phyloP scores from a whole-genome alignment of 352 stramenopile species.

The Albugo laibachii region DNA sequence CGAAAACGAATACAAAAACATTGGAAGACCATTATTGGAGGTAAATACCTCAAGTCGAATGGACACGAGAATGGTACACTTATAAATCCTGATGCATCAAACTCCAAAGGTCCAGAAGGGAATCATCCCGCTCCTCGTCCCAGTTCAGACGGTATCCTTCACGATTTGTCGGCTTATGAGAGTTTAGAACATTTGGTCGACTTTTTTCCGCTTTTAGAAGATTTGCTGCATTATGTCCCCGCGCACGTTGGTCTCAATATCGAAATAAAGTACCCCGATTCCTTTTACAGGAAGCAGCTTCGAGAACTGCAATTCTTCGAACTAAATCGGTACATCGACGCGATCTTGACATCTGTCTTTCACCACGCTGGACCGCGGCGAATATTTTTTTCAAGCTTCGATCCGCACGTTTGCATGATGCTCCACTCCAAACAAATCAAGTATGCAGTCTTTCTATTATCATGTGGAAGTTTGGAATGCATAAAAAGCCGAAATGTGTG shows the following conservation, averaged over 20 bases:
- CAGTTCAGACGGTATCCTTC: neutral
- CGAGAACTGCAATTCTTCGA: conserved; percentile 29
- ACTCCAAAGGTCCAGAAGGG: neutral
- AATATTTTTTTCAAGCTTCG: conserved; percentile 74
- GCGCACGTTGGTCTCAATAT: conserved; percentile 53
- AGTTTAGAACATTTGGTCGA: conserved; percentile 24
- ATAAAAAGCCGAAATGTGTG: conserved; percentile 19
- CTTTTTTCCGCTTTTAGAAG: conserved; percentile 43
- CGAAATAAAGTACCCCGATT: conserved; percentile 69
- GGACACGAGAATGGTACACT: too few species aligned
- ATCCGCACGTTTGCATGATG: conserved; percentile 37
- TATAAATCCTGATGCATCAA: neutral
- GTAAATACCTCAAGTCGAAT: neutral
- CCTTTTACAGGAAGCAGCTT: conserved; percentile 17
- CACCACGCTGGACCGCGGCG: conserved; percentile 28
- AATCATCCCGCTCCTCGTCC: neutral
- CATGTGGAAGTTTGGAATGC: conserved; percentile 26
- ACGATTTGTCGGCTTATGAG: neutral
- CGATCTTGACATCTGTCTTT: conserved; percentile 51
- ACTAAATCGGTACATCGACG: conserved; percentile 56
- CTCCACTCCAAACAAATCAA: conserved; percentile 46
- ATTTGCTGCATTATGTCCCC: conserved; percentile 51
- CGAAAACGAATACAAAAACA: conserved; percentile 50
- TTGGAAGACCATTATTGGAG: conserved; percentile 9
- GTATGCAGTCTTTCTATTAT: conserved; percentile 62